A percentile compares a stretch with the other conserved stretches of the same genome.
phyloP scores from a whole-genome alignment of 1,284 basidiomycete species.

The Grifola frondosa region DNA sequence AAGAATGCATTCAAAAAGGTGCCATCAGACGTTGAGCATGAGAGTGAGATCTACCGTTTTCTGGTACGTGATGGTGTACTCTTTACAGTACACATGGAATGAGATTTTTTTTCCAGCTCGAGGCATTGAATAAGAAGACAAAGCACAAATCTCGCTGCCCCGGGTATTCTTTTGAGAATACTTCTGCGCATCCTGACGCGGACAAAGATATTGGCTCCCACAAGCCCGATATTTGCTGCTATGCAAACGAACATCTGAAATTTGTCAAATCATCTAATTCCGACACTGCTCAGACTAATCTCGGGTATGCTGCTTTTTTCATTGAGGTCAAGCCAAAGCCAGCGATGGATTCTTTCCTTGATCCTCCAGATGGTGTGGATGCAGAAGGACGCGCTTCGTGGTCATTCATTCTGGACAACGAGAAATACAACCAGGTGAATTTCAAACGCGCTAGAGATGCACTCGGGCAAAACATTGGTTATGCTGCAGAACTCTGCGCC shows the following conservation, averaged over 20 bases:
- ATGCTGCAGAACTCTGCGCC: conserved; percentile 3
- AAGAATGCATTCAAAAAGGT: not conserved
- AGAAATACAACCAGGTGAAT: not conserved
- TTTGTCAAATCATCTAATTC: too few species aligned
- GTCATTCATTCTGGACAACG: conserved; percentile 1
- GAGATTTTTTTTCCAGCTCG: too few species aligned
- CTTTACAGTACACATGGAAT: too few species aligned
- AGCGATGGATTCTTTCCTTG: not conserved
- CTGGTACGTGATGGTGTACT: too few species aligned
- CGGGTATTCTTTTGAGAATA: not conserved
- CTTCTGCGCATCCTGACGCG: not conserved
- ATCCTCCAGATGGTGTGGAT: too few species aligned
- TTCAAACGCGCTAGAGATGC: not conserved
- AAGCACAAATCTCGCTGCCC: not conserved
- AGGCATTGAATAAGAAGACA: not conserved
- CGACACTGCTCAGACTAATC: not conserved
- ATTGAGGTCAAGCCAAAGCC: not conserved
- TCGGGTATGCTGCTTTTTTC: not conserved
- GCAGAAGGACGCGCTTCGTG: too few species aligned
- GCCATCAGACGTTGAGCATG: too few species aligned
- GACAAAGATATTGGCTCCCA: not conserved
- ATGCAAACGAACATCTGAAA: not conserved
- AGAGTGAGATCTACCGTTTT: too few species aligned
- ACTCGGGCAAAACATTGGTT: conserved; percentile 12
- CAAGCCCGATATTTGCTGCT: conserved; percentile 1